Percentiles rank a stretch among this genome's conserved stretches.
phyloP scores from a whole-genome alignment of 768 basidiomycete species.

The Mycena maculata region DNA sequence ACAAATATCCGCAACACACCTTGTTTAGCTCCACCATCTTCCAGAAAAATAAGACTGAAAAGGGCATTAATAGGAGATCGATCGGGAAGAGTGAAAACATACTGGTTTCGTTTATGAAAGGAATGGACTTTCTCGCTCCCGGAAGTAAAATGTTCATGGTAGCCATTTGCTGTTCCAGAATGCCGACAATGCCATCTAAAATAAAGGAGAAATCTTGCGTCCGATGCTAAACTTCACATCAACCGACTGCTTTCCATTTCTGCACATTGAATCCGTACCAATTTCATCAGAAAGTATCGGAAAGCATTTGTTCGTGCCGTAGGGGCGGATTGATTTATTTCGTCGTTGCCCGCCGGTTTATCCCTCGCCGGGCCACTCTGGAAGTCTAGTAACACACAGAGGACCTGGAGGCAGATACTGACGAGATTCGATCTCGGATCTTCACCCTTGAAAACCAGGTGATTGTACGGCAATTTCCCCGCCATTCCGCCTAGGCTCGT shows the following conservation, averaged over 20 bases:
- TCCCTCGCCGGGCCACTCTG: conserved; percentile 83
- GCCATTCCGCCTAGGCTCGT: conserved; percentile 75
- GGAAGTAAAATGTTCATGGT: conserved; percentile 82
- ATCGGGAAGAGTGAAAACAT: conserved; percentile 6
- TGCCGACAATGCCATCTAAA: conserved; percentile 73
- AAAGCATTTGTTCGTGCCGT: conserved; percentile 86
- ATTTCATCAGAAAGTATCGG: conserved; percentile 90
- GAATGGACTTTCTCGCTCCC: conserved; percentile 85
- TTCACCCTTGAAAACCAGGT: conserved; percentile 91
- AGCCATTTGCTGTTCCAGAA: conserved; percentile 81
- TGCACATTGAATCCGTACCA: conserved; percentile 57
- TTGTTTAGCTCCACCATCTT: conserved; percentile 94
- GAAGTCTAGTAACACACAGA: conserved; percentile 83
- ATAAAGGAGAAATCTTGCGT: conserved; percentile 90
- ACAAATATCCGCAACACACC: conserved; percentile 53
- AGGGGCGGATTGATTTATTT: conserved; percentile 58
- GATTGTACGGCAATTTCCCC: conserved; percentile 88
- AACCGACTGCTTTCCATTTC: conserved; percentile 5
- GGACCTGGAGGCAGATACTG: conserved; percentile 78
- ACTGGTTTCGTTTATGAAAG: conserved; percentile 88
- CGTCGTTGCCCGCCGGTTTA: conserved; percentile 52
- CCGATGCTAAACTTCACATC: conserved; percentile 72
- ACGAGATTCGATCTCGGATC: conserved; percentile 81
- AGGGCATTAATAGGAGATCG: not conserved
- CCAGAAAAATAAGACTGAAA: conserved; percentile 84